phyloP scores from a whole-genome alignment of 2,329 filamentous ascomycete species.

The Teratosphaeria viscida region DNA sequence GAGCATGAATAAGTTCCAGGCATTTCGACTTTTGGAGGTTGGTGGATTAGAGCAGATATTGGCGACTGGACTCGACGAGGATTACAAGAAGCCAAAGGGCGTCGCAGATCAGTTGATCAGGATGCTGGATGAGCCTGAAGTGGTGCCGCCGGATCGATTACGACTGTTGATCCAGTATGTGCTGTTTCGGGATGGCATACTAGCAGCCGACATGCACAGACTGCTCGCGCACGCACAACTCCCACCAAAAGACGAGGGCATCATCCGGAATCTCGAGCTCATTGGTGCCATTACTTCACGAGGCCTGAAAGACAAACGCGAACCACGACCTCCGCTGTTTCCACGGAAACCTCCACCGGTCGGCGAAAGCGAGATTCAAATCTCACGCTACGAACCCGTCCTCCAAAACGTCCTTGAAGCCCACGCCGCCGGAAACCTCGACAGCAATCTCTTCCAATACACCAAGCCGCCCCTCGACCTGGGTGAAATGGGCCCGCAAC shows the following conservation, averaged over 20 bases:
- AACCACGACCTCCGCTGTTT: conserved; percentile 58
- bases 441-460: conserved; percentile 37
- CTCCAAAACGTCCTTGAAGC: conserved; percentile 77
- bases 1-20: conserved; percentile 87
- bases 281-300: conserved; percentile 66
- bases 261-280: conserved; percentile 67
- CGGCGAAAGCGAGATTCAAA: conserved; percentile 58
- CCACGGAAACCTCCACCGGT: conserved; percentile 48
- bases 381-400: conserved; percentile 78
- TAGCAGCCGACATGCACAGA: conserved; percentile 73
- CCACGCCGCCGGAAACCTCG: conserved; percentile 33
- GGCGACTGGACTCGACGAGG: conserved; percentile 86
- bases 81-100: conserved; percentile 83
- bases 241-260: conserved; percentile 59
- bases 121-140: conserved; percentile 73
- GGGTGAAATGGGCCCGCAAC: conserved; percentile 42
- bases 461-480: conserved; percentile 49
- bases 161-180: conserved; percentile 79
- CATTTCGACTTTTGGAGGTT: conserved; percentile 74
- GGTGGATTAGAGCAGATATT: conserved; percentile 82
- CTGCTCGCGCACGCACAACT: conserved; percentile 75
- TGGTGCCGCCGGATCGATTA: conserved; percentile 63
- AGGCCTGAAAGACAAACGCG: conserved; percentile 67
- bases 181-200: conserved; percentile 74
- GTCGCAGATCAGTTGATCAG: conserved; percentile 75